phyloP scores from a whole-genome alignment of 1,139 yeast genomes.

The Protomyces pachydermus region DNA sequence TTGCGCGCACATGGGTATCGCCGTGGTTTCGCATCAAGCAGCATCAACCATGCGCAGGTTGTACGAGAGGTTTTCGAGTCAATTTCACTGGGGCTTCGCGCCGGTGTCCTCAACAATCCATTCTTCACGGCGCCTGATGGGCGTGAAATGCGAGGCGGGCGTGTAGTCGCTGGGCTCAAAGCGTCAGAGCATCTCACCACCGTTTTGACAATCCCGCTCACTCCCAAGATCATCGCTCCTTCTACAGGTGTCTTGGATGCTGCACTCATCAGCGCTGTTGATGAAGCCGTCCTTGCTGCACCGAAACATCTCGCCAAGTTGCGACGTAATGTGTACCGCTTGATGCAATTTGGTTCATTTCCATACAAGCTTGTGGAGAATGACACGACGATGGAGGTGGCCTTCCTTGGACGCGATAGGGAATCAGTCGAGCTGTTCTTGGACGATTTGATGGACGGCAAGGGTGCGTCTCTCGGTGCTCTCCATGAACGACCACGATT shows the following conservation, averaged over 20 bases:
- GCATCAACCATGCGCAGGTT: slow-evolving; percentile 23
- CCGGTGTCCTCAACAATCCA: slow-evolving; percentile 19
- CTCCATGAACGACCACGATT: neutral
- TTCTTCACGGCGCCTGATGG: slow-evolving; percentile 6
- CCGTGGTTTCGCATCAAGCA: slow-evolving; percentile 1
- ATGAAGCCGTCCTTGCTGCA: slow-evolving; percentile 1
- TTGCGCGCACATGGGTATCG: slow-evolving; percentile 17
- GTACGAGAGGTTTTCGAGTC: slow-evolving; percentile 16
- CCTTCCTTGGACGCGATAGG: slow-evolving; percentile 5
- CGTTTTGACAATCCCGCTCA: slow-evolving; percentile 2
- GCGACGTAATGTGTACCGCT: slow-evolving; percentile 5
- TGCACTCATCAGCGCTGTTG: slow-evolving; percentile 1
- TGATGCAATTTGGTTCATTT: slow-evolving; percentile 1
- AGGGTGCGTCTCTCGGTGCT: neutral
- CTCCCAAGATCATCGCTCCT: slow-evolving; percentile 4
- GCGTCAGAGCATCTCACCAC: neutral
- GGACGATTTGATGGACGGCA: neutral
- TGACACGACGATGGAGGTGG: neutral
- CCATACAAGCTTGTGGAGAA: neutral
- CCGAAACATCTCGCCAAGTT: slow-evolving; percentile 14
- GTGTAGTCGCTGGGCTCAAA: neutral
- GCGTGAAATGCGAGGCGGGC: neutral
- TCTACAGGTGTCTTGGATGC: slow-evolving; percentile 1
- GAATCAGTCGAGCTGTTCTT: slow-evolving; percentile 13
- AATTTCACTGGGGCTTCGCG: slow-evolving; percentile 17